Conservation (phyloP, 305 asterid genomes). For the Fraxinus dipetala region DNA sequence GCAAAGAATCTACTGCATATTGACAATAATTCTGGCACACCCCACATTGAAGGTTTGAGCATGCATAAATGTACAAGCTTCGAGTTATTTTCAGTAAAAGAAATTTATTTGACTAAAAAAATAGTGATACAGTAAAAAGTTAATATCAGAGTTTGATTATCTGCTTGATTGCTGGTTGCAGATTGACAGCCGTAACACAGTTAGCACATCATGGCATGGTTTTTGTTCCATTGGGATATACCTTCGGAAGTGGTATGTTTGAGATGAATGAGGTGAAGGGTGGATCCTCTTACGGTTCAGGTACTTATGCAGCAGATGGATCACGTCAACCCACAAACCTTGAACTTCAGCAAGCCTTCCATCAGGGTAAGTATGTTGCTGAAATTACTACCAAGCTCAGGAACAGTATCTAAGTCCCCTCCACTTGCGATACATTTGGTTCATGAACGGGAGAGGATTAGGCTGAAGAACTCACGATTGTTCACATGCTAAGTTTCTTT, state of each 20-base stretch:
- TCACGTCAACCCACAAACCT: slow-evolving; percentile 73
- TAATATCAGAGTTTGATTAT: not conserved
- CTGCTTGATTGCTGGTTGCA: slow-evolving; percentile 26
- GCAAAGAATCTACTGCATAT: not conserved
- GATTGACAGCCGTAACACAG: slow-evolving; percentile 78
- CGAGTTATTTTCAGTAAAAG: not conserved
- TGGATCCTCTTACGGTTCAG: slow-evolving; percentile 80
- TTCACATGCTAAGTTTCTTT: not conserved
- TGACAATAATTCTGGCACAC: not conserved
- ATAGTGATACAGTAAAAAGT: not conserved
- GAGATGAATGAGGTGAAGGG: slow-evolving; percentile 83
- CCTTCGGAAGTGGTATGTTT: slow-evolving; percentile 78
- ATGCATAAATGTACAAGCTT: not conserved
- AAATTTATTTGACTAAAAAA: not conserved
- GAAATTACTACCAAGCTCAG: slow-evolving; percentile 63
- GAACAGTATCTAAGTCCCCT: not conserved
- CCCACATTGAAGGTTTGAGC: not conserved
- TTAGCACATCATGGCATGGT: slow-evolving; percentile 86
- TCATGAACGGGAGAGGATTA: not conserved
- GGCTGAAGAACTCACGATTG: not conserved
- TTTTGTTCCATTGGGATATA: slow-evolving; percentile 77
- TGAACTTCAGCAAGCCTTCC: slow-evolving; percentile 76
- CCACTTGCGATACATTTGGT: not conserved
- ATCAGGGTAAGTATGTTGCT: slow-evolving; percentile 81
- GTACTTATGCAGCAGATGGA: slow-evolving; percentile 85